Conservation (phyloP, 805 yeast species). For the Yamadazyma sp. region DNA sequence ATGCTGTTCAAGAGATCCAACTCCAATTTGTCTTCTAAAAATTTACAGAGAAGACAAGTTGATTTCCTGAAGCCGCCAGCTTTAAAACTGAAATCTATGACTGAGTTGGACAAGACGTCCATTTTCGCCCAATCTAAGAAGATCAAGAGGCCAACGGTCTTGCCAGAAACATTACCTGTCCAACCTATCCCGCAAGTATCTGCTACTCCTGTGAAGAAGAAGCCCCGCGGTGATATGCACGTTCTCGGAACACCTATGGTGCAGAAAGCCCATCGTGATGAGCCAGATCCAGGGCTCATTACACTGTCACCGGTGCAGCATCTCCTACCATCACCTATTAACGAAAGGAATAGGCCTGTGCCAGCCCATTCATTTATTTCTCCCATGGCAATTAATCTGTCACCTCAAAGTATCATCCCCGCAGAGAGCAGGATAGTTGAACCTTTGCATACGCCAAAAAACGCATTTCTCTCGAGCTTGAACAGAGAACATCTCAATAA, state of each 20-base stretch:
- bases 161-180: background rate
- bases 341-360: slow-evolving; percentile 4
- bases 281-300: background rate
- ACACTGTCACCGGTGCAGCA: slow-evolving; percentile 13
- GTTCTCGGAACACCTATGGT: slow-evolving; percentile 1
- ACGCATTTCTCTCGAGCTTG: background rate
- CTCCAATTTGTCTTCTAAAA: slow-evolving; percentile 39
- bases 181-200: slow-evolving; percentile 22
- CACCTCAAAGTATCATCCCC: no score
- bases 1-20: slow-evolving; percentile 39
- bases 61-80: slow-evolving; percentile 29
- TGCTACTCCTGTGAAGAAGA: slow-evolving; percentile 26
- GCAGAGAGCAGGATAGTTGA: background rate
- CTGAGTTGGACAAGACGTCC: slow-evolving; percentile 6
- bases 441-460: slow-evolving; percentile 1
- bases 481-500: background rate
- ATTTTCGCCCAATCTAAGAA: slow-evolving; percentile 19
- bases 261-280: no score
- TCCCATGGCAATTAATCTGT: background rate
- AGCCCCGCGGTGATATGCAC: slow-evolving; percentile 6
- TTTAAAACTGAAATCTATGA: slow-evolving; percentile 10
- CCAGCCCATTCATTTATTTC: background rate
- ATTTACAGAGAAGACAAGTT: slow-evolving; percentile 40
- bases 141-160: slow-evolving; percentile 12
- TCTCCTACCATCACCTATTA: slow-evolving; percentile 12